Evolutionary conservation across 345 rosid species (phyloP).

Genomic region (Eucalyptus marginata): DNA sequence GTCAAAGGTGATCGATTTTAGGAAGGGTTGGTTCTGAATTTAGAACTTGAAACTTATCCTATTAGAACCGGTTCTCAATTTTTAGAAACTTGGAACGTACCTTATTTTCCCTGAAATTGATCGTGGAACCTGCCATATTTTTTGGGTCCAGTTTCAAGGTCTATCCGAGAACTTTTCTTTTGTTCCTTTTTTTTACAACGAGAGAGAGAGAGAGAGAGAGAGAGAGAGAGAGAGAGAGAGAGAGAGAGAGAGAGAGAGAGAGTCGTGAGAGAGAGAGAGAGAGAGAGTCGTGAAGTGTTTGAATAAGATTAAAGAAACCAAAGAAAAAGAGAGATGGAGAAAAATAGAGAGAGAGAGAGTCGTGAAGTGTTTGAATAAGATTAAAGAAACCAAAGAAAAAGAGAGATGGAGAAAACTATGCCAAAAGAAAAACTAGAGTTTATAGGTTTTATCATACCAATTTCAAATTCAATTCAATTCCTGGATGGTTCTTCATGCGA

Average conservation of each 20-base stretch:
- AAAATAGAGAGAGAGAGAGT: too few species aligned
- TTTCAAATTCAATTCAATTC: not conserved
- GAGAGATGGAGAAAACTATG: not conserved
- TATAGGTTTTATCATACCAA: not conserved
- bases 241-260: too few species aligned
- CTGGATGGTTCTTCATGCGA: rapidly evolving
- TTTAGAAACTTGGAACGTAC: not conserved
- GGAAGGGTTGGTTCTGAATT: not conserved
- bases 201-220: rapidly evolving
- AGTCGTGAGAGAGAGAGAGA: too few species aligned
- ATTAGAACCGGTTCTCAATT: not conserved
- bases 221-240: too few species aligned
- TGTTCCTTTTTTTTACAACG: too few species aligned
- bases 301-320: not conserved
- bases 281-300: too few species aligned
- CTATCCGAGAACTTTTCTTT: not conserved
- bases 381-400: not conserved
- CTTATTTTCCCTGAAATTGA: not conserved
- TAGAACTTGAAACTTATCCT: not conserved
- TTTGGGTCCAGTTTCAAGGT: not conserved
- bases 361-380: too few species aligned
- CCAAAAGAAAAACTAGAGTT: not conserved
- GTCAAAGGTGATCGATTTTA: too few species aligned
- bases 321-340: too few species aligned
- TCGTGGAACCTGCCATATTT: too few species aligned